Percentiles rank a stretch among this genome's conserved stretches.
Conservation (phyloP, 768 basidiomycete genomes). For the Gloeophyllum trabeum region DNA sequence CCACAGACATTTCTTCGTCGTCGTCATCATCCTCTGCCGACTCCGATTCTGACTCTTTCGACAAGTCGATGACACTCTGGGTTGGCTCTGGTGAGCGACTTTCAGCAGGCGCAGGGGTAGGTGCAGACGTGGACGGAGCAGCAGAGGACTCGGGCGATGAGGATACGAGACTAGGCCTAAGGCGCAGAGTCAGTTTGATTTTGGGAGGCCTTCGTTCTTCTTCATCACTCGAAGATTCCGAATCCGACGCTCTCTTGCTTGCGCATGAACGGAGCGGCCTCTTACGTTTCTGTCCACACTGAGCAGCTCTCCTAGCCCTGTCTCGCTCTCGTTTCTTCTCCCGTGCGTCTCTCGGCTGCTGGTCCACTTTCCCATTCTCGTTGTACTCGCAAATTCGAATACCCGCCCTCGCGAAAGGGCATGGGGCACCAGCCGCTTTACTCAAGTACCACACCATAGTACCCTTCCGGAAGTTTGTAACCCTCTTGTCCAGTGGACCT, state of each 20-base stretch:
- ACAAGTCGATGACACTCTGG: conserved; percentile 32
- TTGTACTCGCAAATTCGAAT: conserved; percentile 61
- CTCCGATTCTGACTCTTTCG: conserved; percentile 28
- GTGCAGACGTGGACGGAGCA: conserved; percentile 7
- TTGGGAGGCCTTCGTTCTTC: conserved; percentile 40
- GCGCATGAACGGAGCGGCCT: conserved; percentile 23
- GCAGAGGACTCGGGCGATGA: conserved; percentile 12
- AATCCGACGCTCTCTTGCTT: conserved; percentile 10
- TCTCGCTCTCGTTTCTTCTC: conserved; percentile 20
- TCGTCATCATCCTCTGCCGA: conserved; percentile 30
- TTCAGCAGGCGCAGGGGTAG: conserved; percentile 4
- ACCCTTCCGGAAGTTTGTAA: conserved; percentile 68
- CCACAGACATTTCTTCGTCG: not conserved
- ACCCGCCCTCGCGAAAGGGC: conserved; percentile 66
- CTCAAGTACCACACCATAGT: conserved; percentile 78
- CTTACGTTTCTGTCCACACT: conserved; percentile 36
- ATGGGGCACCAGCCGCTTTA: conserved; percentile 61
- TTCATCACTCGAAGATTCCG: conserved; percentile 17
- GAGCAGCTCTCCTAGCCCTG: conserved; percentile 19
- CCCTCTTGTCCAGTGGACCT: conserved; percentile 21
- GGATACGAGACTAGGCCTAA: conserved; percentile 34
- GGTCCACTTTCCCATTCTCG: conserved; percentile 31
- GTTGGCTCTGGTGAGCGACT: conserved; percentile 11
- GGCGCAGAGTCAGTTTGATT: conserved; percentile 59
- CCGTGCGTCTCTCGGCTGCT: conserved; percentile 13